These are phyloP conservation scores for Phylloporus sp. DNA, from an alignment of 768 basidiomycete species.

Conservation along the genomic window DNA sequence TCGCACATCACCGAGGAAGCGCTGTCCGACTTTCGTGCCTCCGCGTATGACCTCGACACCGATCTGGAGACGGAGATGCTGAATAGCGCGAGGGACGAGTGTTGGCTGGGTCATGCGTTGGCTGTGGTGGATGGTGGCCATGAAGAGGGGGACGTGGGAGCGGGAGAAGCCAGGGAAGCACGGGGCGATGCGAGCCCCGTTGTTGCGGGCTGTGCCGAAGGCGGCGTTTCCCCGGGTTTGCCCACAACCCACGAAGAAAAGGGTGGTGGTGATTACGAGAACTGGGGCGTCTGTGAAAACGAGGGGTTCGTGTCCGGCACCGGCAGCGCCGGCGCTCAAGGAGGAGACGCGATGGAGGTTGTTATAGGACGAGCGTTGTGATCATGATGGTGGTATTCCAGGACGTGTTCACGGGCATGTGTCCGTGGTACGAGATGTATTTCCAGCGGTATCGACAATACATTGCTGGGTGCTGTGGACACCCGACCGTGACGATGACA, in stretches of 20 bases:
- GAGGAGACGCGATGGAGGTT: neutral
- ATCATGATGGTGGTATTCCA: neutral
- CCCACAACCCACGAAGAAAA: neutral
- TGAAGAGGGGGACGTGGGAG: neutral
- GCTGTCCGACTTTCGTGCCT: slow-evolving; percentile 16
- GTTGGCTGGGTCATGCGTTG: slow-evolving; percentile 8
- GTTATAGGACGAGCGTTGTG: neutral
- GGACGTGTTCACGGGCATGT: neutral
- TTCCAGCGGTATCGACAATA: too few relatives aligned
- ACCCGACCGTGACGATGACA: too few relatives aligned
- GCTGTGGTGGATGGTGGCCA: slow-evolving; percentile 11
- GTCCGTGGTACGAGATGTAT: too few relatives aligned
- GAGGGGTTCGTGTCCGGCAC: too few relatives aligned
- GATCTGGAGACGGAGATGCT: slow-evolving; percentile 25
- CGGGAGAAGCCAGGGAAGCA: neutral
- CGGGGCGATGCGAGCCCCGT: neutral
- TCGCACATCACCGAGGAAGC: slow-evolving; percentile 25
- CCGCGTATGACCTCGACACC: slow-evolving; percentile 26
- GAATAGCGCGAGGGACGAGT: slow-evolving; percentile 19
- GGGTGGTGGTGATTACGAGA: slow-evolving; percentile 16
- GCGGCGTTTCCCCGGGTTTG: neutral
- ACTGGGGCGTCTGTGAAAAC: neutral
- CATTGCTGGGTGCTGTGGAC: too few relatives aligned
- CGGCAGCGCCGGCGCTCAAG: neutral
- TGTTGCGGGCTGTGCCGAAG: slow-evolving; percentile 9